These are phyloP conservation scores for Verticillium isaacii DNA, from an alignment of 2,329 filamentous ascomycete species.

Conservation along the genomic window DNA sequence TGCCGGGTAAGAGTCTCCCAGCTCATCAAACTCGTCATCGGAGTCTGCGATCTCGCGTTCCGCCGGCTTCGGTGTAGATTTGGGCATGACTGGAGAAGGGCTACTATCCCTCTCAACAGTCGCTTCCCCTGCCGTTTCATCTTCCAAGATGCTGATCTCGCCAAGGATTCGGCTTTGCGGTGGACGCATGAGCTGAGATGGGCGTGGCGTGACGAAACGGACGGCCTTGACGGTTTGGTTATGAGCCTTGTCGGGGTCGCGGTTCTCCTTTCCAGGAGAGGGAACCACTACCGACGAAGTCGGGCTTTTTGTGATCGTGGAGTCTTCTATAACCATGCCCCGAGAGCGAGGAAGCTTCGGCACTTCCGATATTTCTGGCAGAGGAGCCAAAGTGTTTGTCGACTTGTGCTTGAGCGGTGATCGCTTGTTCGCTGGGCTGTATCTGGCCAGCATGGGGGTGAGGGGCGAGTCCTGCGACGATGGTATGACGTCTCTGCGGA, in stretches of 20 bases:
- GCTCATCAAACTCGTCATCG: constrained; percentile 32
- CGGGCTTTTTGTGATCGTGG: constrained; percentile 21
- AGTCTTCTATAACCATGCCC: constrained; percentile 37
- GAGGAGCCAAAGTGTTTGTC: constrained; percentile 15
- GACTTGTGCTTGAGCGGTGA: constrained; percentile 35
- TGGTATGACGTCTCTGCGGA: constrained; percentile 33
- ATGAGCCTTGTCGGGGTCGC: constrained; percentile 13
- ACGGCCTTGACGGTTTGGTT: constrained; percentile 14
- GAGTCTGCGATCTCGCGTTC: constrained; percentile 44
- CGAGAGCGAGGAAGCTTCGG: constrained; percentile 20
- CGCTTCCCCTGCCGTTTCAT: background rate
- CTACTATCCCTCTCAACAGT: constrained; percentile 1
- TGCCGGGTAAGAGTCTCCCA: background rate
- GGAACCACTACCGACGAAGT: constrained; percentile 11
- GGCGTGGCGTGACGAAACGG: constrained; percentile 10
- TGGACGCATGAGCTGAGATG: background rate
- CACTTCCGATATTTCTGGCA: constrained; percentile 4
- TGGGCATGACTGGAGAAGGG: constrained; percentile 6
- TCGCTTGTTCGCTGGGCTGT: constrained; percentile 24
- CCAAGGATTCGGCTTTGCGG: constrained; percentile 6
- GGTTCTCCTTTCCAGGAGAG: constrained; percentile 1
- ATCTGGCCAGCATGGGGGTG: constrained; percentile 33
- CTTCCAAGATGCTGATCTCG: background rate
- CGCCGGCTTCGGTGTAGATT: constrained; percentile 3
- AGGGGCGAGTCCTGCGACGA: constrained; percentile 39